These are phyloP conservation scores for Hirsutella minnesotensis DNA, from an alignment of 2,329 filamentous ascomycete genomes.

Conservation along the genomic window DNA sequence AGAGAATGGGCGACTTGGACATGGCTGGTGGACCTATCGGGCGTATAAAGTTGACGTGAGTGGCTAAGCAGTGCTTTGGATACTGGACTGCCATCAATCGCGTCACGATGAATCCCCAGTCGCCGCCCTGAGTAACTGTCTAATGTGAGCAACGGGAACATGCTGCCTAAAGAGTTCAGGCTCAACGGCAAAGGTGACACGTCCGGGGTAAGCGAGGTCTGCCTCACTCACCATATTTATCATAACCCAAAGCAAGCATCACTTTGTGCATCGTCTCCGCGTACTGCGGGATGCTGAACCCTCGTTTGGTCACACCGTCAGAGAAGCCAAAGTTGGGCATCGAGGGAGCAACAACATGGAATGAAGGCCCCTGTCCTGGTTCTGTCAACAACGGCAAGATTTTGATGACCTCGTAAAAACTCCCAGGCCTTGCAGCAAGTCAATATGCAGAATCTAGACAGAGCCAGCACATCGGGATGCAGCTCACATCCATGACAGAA, in stretches of 20 bases:
- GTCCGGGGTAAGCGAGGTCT: neutral
- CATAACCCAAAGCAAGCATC: conserved; percentile 54
- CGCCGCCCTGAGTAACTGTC: conserved; percentile 49
- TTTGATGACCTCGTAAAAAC: conserved; percentile 54
- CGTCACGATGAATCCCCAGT: conserved; percentile 59
- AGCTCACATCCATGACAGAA: conserved; percentile 26
- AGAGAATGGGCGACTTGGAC: neutral
- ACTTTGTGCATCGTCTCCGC: conserved; percentile 51
- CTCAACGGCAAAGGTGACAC: no score
- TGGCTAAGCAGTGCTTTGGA: conserved; percentile 37
- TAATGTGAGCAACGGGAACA: neutral
- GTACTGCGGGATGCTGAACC: conserved; percentile 21
- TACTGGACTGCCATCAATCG: conserved; percentile 49
- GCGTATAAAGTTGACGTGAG: conserved; percentile 33
- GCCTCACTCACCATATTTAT: conserved; percentile 16
- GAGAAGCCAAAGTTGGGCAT: conserved; percentile 40
- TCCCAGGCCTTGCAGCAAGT: conserved; percentile 42
- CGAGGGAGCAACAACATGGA: conserved; percentile 46
- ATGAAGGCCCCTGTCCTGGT: conserved; percentile 25
- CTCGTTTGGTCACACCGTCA: conserved; percentile 15
- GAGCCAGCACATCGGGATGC: neutral
- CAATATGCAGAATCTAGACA: no score
- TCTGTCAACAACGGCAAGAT: conserved; percentile 38
- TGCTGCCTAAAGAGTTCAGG: no score
- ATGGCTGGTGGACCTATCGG: neutral